Conservation (phyloP, 352 stramenopile genomes). For the Phytophthora megakarya region DNA sequence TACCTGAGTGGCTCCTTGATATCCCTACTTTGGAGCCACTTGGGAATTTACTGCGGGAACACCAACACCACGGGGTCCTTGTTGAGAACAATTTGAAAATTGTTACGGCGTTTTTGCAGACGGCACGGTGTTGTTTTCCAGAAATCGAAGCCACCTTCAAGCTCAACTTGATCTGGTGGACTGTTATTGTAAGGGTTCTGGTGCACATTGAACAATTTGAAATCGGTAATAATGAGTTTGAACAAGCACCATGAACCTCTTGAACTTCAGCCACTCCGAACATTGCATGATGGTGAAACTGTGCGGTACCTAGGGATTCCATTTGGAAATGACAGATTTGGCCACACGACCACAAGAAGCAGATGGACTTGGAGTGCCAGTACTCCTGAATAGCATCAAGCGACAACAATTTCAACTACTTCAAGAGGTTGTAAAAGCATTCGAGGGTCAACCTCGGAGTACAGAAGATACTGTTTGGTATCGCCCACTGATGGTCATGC, state of each 20-base stretch:
- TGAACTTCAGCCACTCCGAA: neutral
- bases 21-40: too few species aligned
- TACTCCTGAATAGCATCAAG: neutral
- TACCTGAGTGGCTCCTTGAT: too few species aligned
- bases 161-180: neutral
- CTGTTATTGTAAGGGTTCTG: neutral
- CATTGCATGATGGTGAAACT: neutral
- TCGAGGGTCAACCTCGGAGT: neutral
- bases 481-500: neutral
- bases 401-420: neutral
- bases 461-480: neutral
- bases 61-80: too few species aligned
- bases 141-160: too few species aligned
- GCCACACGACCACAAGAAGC: neutral
- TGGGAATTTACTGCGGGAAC: too few species aligned
- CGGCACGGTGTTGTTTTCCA: too few species aligned
- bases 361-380: neutral
- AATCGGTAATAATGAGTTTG: slow-evolving; percentile 1
- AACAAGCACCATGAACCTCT: neutral
- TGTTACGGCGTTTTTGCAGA: too few species aligned
- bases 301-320: neutral
- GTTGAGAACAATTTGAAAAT: too few species aligned
- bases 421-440: too few species aligned
- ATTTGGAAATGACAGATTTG: neutral
- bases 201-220: neutral